phyloP scores from a whole-genome alignment of 495 filamentous ascomycete species.

The Talaromyces stipitatus region DNA sequence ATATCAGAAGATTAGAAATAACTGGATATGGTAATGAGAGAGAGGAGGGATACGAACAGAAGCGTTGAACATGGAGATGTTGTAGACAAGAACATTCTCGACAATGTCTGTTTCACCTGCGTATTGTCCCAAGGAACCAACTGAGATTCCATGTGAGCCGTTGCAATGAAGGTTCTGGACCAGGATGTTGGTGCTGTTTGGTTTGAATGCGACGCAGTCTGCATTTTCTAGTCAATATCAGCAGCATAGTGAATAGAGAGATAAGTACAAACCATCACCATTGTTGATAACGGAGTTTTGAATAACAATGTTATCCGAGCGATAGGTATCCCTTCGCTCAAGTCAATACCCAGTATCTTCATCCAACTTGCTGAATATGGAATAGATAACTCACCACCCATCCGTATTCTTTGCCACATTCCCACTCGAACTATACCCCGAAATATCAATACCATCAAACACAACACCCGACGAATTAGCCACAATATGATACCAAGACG shows the following conservation, averaged over 20 bases:
- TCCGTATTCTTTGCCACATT: slow-evolving; percentile 59
- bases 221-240: slow-evolving; percentile 5
- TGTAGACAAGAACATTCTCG: slow-evolving; percentile 56
- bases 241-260: not conserved
- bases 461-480: slow-evolving; percentile 61
- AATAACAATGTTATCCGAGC: slow-evolving; percentile 53
- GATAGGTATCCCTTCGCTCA: slow-evolving; percentile 49
- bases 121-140: slow-evolving; percentile 64
- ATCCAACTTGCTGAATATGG: not conserved
- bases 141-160: slow-evolving; percentile 66
- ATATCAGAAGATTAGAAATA: not conserved
- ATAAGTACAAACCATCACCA: slow-evolving; percentile 44
- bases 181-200: slow-evolving; percentile 66
- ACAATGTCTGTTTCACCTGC: slow-evolving; percentile 56
- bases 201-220: slow-evolving; percentile 74
- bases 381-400: slow-evolving; percentile 40
- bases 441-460: slow-evolving; percentile 59
- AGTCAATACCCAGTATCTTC: not conserved
- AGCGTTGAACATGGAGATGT: slow-evolving; percentile 59
- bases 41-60: slow-evolving; percentile 21
- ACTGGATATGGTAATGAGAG: not conserved
- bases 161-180: slow-evolving; percentile 64
- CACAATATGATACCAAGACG: slow-evolving; percentile 62
- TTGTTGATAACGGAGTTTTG: slow-evolving; percentile 64
- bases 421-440: slow-evolving; percentile 41